Evolutionary conservation across 257 asterid genomes (phyloP).

Genomic region (Solanum chilense): DNA sequence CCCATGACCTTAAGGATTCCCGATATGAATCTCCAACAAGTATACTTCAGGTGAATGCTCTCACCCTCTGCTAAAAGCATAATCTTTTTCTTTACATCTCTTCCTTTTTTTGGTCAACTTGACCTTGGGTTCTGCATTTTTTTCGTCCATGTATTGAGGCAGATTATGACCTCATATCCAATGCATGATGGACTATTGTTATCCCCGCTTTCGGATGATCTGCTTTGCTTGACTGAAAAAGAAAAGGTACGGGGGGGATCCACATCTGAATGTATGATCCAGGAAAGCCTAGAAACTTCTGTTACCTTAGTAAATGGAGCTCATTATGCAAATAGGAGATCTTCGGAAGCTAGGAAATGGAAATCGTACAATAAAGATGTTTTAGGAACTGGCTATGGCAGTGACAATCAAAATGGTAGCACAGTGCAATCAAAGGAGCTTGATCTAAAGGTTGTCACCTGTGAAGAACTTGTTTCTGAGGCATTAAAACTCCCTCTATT

Average conservation of each 20-base stretch:
- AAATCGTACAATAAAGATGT: slow-evolving; percentile 24
- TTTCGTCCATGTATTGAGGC: slow-evolving; percentile 17
- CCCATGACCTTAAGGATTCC: background rate
- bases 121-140: background rate
- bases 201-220: slow-evolving; percentile 73
- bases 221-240: slow-evolving; percentile 36
- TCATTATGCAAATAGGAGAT: slow-evolving; percentile 32
- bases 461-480: slow-evolving; percentile 68
- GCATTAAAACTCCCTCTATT: slow-evolving; percentile 76
- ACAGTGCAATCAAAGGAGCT: slow-evolving; percentile 32
- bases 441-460: slow-evolving; percentile 32
- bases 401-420: slow-evolving; percentile 8
- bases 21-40: slow-evolving; percentile 11
- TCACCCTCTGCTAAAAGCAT: background rate
- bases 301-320: slow-evolving; percentile 33
- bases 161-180: slow-evolving; percentile 80
- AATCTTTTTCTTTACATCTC: background rate
- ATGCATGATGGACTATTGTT: slow-evolving; percentile 26
- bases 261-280: slow-evolving; percentile 24
- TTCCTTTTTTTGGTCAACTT: background rate
- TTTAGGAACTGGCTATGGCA: slow-evolving; percentile 9
- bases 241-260: slow-evolving; percentile 26
- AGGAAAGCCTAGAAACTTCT: slow-evolving; percentile 20
- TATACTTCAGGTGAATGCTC: slow-evolving; percentile 65
- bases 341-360: slow-evolving; percentile 25